phyloP scores from a whole-genome alignment of 805 yeast species.

The Kazachstania africana region DNA sequence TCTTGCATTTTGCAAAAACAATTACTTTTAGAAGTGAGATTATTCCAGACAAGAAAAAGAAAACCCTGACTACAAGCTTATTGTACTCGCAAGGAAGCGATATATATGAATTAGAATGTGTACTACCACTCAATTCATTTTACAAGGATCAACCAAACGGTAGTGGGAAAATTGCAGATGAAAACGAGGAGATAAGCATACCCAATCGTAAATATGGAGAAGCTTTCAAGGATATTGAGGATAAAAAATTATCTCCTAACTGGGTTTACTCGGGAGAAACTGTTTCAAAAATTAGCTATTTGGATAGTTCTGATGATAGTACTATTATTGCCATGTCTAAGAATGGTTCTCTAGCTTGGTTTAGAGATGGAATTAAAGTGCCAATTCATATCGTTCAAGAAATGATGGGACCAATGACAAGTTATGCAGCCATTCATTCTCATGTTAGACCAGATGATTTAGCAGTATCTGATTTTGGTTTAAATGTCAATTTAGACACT shows the following conservation, averaged over 20 bases:
- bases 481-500: conserved; percentile 17
- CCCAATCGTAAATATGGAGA: conserved; percentile 37
- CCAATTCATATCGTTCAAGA: conserved; percentile 25
- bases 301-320: conserved; percentile 29
- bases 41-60: conserved; percentile 23
- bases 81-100: conserved; percentile 24
- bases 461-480: conserved; percentile 22
- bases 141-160: conserved; percentile 3
- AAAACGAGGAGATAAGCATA: conserved; percentile 1
- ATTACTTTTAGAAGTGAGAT: conserved; percentile 19
- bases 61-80: conserved; percentile 16
- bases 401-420: conserved; percentile 23
- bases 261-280: conserved; percentile 25
- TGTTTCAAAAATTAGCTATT: conserved; percentile 16
- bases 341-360: conserved; percentile 26
- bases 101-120: conserved; percentile 21
- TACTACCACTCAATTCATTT: conserved; percentile 19
- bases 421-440: conserved; percentile 21
- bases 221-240: conserved; percentile 42
- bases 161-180: not conserved
- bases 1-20: conserved; percentile 14
- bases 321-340: conserved; percentile 23
- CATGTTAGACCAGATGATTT: conserved; percentile 12
- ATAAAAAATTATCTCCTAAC: conserved; percentile 10
- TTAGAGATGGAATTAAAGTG: conserved; percentile 19